Evolutionary conservation across 1,139 yeast genomes (phyloP).

Genomic region (Suhomyces wounanorum): DNA sequence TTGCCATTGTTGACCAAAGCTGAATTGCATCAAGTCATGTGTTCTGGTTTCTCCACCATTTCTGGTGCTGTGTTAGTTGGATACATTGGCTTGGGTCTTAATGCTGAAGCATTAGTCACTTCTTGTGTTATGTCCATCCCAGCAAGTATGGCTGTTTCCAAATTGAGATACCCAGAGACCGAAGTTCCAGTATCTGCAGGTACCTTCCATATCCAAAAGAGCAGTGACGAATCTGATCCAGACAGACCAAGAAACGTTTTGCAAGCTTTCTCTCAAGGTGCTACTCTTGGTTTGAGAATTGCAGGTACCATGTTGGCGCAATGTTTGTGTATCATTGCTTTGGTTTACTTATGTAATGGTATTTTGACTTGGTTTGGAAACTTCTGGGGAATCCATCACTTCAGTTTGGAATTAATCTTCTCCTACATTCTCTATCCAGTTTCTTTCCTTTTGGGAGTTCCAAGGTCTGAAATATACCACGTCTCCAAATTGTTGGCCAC

Average conservation of each 20-base stretch:
- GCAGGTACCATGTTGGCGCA: conserved; percentile 65
- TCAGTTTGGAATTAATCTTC: conserved; percentile 58
- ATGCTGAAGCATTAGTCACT: conserved; percentile 64
- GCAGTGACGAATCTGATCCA: conserved; percentile 31
- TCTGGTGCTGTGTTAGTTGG: conserved; percentile 69
- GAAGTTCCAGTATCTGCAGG: conserved; percentile 59
- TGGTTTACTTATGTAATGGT: conserved; percentile 61
- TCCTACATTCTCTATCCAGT: conserved; percentile 64
- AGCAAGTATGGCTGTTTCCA: conserved; percentile 64
- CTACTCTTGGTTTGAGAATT: conserved; percentile 58
- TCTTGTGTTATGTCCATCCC: conserved; percentile 76
- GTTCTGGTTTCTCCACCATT: conserved; percentile 68
- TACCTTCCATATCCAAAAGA: conserved; percentile 25
- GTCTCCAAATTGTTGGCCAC: conserved; percentile 57
- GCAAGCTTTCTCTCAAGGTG: conserved; percentile 67
- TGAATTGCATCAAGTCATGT: conserved; percentile 66
- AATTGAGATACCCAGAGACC: conserved; percentile 62
- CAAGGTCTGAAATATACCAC: conserved; percentile 54
- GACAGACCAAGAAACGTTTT: conserved; percentile 57
- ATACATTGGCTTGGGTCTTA: conserved; percentile 64
- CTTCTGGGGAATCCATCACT: conserved; percentile 57
- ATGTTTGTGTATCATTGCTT: conserved; percentile 62
- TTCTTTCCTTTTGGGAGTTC: conserved; percentile 62
- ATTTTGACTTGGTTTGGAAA: conserved; percentile 64
- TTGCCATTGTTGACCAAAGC: conserved; percentile 63